Conservation (phyloP, 108 stramenopile species). For the Tribonema minus region DNA sequence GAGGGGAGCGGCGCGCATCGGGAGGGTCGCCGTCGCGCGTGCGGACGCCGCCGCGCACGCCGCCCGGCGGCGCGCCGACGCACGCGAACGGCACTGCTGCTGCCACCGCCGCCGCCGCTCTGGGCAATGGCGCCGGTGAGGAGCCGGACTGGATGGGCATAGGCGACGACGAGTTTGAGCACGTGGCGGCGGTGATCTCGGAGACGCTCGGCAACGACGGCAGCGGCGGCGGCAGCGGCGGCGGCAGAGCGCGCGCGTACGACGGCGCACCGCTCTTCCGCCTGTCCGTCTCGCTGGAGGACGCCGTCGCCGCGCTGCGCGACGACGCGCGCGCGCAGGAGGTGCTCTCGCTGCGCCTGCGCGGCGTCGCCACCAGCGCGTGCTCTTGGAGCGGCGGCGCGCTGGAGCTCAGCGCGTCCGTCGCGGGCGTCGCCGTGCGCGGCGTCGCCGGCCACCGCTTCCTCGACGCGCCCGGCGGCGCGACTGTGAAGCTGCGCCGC, state of each 20-base stretch:
- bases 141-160: slow-evolving; percentile 11
- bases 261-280: no score
- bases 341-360: slow-evolving; percentile 1
- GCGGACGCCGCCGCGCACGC: no score
- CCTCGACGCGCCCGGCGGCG: slow-evolving; percentile 1
- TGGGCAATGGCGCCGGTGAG: background rate
- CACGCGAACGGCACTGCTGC: background rate
- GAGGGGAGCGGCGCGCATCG: no score
- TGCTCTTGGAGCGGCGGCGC: slow-evolving; percentile 4
- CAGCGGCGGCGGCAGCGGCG: no score
- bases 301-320: no score
- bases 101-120: background rate
- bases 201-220: no score
- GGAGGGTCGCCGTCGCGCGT: no score
- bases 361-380: background rate
- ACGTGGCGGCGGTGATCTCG: background rate
- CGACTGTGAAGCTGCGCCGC: no score
- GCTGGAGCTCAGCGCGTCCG: background rate
- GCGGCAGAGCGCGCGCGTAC: no score
- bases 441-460: slow-evolving; percentile 1
- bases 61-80: background rate
- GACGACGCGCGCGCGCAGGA: background rate
- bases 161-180: background rate
- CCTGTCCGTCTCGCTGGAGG: no score
- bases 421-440: background rate